Evolutionary conservation across 2,329 filamentous ascomycete genomes (phyloP), one percentile per base, ranked within the genome.

Genomic region (Colletotrichum sp.): DNA sequence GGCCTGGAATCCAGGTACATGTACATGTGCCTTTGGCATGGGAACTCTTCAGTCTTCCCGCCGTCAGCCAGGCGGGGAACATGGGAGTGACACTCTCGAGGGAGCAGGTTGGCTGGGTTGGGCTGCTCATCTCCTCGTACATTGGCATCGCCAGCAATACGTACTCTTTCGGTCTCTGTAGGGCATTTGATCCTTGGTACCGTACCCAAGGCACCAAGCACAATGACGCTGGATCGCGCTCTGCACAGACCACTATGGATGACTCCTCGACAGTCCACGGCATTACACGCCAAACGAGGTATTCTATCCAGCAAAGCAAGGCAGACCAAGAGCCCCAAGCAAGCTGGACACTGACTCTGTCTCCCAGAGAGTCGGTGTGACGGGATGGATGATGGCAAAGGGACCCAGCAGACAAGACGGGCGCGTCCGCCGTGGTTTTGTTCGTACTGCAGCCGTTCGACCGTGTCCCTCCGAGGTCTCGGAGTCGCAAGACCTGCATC

Each of bases 401-500:
- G 34, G 52, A 10, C 18, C 34, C 52, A 58, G 26, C n/a, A 55
- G 26, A 12, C 24, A 21, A 59, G 43, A 71, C 43, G 34, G 56
- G 34, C 58, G 34, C 67, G 36, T 48, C 73, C 18, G 43, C 43
- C 43, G 32, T 48, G 34, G 28, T 61, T n/a, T 34, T 32, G 26
- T 61, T 62, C 73, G 65, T 76, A 70, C 30, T 38, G 71, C 65
- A 65, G 59, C 65, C 71, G 68, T 69, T 65, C 48, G 58, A 58
- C 64, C 58, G 32, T 61, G 34, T 68, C 58, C 43, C 59, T 67
- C 71, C 71, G 70, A 74, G 71, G 64, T 48, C 59, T 70, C 59
- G 71, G 70, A 65, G 38, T 74, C 71, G 71, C 74, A 66, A 70
- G 56, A 61, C 64, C 74, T 76, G 71, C 74, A 76, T 76, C 74